Base-by-base conservation (phyloP, 2,329 filamentous ascomycete species). In the Nothopassalora personata region DNA sequence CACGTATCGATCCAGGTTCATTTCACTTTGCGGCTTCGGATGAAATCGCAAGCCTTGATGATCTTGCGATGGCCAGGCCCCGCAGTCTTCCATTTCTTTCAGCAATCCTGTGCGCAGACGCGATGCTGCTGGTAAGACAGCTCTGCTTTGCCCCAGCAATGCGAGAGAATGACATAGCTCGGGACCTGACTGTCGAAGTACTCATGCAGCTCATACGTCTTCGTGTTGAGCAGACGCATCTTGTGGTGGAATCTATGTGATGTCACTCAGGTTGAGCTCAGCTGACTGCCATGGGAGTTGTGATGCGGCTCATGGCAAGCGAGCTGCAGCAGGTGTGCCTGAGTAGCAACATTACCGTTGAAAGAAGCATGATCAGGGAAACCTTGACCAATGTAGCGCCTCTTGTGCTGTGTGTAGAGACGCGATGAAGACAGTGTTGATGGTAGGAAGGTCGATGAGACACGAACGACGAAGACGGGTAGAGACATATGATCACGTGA, bases 171-270 rank as follows among this genome's bases (percentile, higher is more conserved):
- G 52, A 52, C 59, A 49, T 63, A 63, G 13, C 5, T 28, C 28
- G 46, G 59, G 11, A 57, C 56, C 28, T 27, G 23, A n/a, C 36
- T 33, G 34, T 46, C 47, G 18, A 30, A 30, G 34, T 46, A 60
- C 9, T 63, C 58, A 36, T 63, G 50, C 28, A 63, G 48, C 27
- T 54, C 27, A 43, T 61, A 53, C 0, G 58, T 63, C 7, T 13
- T 45, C 2, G 57, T 53, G 27, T 60, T 60, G n/a, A 65, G 54
- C 3, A 65, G 61, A 13, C 61, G 53, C 63, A 65, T 63, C 30
- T 19, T 53, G 30, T 19, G 50, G 15, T 31, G 27, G 8, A 7
- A 49, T 49, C n/a, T 23, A 23, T 23, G 18, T 31, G 2, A 18
- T 49, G 10, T 31, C 46, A n/a, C 13, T 39, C 11, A 39, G 36